Percentiles rank a stretch among this genome's conserved stretches.
Evolutionary conservation across 2,329 filamentous ascomycete species (phyloP).

Genomic region (Zymoseptoria pseudotritici): DNA sequence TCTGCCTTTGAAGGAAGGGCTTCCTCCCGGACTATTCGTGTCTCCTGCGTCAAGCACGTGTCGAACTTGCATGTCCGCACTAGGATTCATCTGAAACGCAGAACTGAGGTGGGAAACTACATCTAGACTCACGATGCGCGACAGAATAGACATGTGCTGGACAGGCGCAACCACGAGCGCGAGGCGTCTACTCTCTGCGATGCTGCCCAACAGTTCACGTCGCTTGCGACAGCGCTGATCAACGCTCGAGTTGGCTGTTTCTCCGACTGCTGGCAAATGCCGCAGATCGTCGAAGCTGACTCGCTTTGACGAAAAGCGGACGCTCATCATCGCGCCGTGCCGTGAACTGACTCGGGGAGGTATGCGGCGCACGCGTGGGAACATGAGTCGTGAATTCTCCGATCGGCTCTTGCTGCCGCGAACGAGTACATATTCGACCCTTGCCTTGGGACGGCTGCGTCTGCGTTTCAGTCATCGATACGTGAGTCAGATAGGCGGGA

Average conservation of each 20-base stretch:
- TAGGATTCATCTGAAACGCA: not conserved
- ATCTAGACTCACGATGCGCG: not conserved
- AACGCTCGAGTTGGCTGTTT: not conserved
- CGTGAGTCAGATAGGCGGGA: not conserved
- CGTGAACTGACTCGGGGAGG: not conserved
- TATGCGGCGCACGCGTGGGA: not conserved
- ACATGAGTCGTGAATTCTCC: not conserved
- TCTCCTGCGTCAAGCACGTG: not conserved
- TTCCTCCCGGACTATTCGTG: not conserved
- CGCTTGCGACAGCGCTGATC: not conserved
- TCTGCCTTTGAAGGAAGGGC: not conserved
- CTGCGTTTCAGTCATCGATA: not conserved
- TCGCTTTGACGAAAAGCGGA: not conserved
- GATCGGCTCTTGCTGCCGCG: not conserved
- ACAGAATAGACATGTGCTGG: not conserved
- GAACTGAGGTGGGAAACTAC: not conserved
- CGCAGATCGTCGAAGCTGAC: not conserved
- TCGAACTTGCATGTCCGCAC: not conserved
- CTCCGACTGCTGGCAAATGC: not conserved
- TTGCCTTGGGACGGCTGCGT: not conserved
- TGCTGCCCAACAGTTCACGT: not conserved
- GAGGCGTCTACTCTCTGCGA: not conserved
- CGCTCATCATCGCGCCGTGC: not conserved
- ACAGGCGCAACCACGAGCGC: not conserved
- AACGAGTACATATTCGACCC: not conserved